Base-by-base conservation (phyloP, 768 basidiomycete species). In the Lactarius psammicola region DNA sequence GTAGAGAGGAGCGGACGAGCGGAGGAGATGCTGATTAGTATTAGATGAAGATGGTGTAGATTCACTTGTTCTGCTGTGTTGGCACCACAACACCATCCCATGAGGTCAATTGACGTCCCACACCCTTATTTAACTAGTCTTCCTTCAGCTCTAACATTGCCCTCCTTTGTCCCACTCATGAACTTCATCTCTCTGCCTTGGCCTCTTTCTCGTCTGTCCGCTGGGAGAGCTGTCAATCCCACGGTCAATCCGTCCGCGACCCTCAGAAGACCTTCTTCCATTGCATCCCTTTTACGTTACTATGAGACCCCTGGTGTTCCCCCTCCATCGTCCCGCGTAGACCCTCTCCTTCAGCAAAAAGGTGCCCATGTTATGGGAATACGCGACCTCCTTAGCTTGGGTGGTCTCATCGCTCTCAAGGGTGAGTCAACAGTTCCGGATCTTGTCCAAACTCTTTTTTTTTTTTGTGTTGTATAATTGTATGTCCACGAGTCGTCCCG, bases 341-440 rank as follows among this genome's bases (percentile, higher is more conserved):
- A 90, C 68, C 83, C 85, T 30, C 85, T 82, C 69, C 79, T 89
- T n/a, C 87, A 85, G 74, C 81, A 80, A 44, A 79, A 83, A 69
- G 80, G 84, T 46, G 76, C 81, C 55, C 77, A 78, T 26, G 84
- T 87, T 0, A 70, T 90, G 59, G 82, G 82, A 51, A 72, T 90
- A 10, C 87, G 88, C 85, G 83, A 91, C 71, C 78, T 85, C 64
- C 89, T 89, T 85, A 89, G 84, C 74, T 85, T 88, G 72, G 87
- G 85, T 4, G 74, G 82, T n/a, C 79, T 89, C 17, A 53, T 66
- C 20, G 69, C 68, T 31, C 57, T 62, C n/a, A 70, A 69, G 36
- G 64, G 69, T 70, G 58, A 64, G 69, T 63, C 15, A 2, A 10
- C 26, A 9, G 44, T 7, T 31, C 13, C 34, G 30, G 51, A 67